A percentile compares a stretch with the other conserved stretches of the same genome.
Conservation (phyloP, 352 stramenopile species). For the Pythium periplocum region DNA sequence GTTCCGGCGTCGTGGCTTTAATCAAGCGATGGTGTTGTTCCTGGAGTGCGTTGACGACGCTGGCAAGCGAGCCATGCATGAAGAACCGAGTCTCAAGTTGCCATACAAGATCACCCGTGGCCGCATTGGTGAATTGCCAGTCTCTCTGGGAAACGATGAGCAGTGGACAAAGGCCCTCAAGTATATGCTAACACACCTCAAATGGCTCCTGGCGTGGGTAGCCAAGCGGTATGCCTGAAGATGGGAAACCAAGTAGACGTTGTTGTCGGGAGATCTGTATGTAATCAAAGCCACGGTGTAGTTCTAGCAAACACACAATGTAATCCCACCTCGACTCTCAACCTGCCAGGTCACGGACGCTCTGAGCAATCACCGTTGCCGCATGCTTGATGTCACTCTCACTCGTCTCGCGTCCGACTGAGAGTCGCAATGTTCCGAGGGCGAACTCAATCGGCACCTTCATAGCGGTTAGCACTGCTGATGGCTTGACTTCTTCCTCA, state of each 20-base stretch:
- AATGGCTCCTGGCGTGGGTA: conserved; percentile 91
- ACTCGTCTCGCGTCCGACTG: conserved; percentile 89
- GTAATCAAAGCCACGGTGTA: too few relatives aligned
- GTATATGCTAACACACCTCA: conserved; percentile 80
- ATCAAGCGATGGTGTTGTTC: conserved; percentile 88
- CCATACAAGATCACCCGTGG: conserved; percentile 88
- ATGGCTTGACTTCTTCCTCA: conserved; percentile 59
- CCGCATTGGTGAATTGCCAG: conserved; percentile 87
- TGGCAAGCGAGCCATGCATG: conserved; percentile 77
- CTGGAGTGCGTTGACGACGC: conserved; percentile 87
- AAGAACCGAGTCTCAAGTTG: conserved; percentile 86
- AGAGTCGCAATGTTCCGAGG: conserved; percentile 92
- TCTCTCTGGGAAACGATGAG: conserved; percentile 85
- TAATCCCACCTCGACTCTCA: too few relatives aligned
- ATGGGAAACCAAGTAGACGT: not conserved
- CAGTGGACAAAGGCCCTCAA: conserved; percentile 89
- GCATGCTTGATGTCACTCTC: conserved; percentile 83
- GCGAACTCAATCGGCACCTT: conserved; percentile 84
- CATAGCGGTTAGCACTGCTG: conserved; percentile 92
- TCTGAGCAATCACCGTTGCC: conserved; percentile 71
- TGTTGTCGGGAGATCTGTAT: too few relatives aligned
- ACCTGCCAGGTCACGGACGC: conserved; percentile 22
- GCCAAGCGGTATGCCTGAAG: conserved; percentile 71
- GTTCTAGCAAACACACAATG: too few relatives aligned
- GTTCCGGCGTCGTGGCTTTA: conserved; percentile 88